Evolutionary conservation across 1,284 basidiomycete genomes (phyloP).

Genomic region (Sporisorium scitamineum): DNA sequence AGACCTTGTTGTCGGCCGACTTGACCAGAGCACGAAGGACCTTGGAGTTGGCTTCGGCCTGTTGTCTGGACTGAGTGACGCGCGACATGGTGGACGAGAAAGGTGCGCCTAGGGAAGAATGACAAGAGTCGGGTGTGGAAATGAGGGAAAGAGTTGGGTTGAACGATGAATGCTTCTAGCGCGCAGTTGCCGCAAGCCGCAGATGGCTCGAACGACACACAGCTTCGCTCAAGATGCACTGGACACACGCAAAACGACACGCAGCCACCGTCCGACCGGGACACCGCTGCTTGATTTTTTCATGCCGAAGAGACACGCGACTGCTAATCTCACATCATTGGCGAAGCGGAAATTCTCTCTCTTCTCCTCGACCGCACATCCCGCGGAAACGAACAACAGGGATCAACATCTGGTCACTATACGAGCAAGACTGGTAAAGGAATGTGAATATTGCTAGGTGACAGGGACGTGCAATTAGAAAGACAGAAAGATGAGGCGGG

Average conservation of each 20-base stretch:
- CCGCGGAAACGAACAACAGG: background rate
- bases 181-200: too few relatives aligned
- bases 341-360: background rate
- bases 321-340: slow-evolving; percentile 1
- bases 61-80: slow-evolving; percentile 62
- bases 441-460: background rate
- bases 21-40: slow-evolving; percentile 63
- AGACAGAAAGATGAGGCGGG: background rate
- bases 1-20: slow-evolving; percentile 89
- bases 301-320: background rate
- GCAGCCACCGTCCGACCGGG: background rate
- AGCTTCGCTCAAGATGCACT: background rate
- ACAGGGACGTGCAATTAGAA: background rate
- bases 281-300: background rate
- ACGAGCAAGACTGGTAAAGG: background rate
- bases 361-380: background rate
- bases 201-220: slow-evolving; percentile 1
- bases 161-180: background rate
- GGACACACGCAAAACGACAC: background rate
- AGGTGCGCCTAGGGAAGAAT: background rate
- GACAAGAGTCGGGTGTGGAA: background rate
- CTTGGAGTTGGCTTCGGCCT: slow-evolving; percentile 66
- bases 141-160: background rate
- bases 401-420: background rate
- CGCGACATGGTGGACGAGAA: slow-evolving; percentile 44